Percentiles rank a stretch among this genome's conserved stretches.
Conservation (phyloP, 495 filamentous ascomycete genomes). For the Geoglossum glabrum region DNA sequence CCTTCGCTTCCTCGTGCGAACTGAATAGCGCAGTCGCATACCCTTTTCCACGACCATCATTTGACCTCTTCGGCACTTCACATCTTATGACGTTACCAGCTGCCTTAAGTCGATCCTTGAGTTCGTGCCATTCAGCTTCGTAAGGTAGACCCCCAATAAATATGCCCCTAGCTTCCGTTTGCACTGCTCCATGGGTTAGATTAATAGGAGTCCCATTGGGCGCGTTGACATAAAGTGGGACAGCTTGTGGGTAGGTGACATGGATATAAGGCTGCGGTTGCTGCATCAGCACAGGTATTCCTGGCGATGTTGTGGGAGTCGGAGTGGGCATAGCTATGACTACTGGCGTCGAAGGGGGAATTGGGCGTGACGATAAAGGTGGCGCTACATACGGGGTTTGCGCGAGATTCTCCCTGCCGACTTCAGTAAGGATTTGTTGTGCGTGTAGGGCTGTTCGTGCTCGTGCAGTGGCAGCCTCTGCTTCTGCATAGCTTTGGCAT, state of each 20-base stretch:
- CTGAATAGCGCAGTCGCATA: constrained; percentile 10
- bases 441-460: not conserved
- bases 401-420: not conserved
- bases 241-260: not conserved
- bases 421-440: not conserved
- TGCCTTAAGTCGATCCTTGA: constrained; percentile 7
- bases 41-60: constrained; percentile 8
- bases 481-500: not conserved
- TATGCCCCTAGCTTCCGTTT: constrained; percentile 10
- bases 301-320: not conserved
- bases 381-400: not conserved
- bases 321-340: not conserved
- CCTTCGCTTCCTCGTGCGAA: constrained; percentile 7
- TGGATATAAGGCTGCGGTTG: not conserved
- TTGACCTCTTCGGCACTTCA: constrained; percentile 9
- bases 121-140: constrained; percentile 10
- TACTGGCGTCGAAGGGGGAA: not conserved
- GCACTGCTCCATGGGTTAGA: constrained; percentile 8
- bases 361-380: not conserved
- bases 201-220: constrained; percentile 10
- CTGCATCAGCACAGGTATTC: not conserved
- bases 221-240: constrained; percentile 7
- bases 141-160: constrained; percentile 11
- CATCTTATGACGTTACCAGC: constrained; percentile 8
- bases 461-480: not conserved